Percentiles rank a stretch among this genome's conserved stretches.
Conservation (phyloP, 495 filamentous ascomycete genomes). For the Penicillium steckii region DNA sequence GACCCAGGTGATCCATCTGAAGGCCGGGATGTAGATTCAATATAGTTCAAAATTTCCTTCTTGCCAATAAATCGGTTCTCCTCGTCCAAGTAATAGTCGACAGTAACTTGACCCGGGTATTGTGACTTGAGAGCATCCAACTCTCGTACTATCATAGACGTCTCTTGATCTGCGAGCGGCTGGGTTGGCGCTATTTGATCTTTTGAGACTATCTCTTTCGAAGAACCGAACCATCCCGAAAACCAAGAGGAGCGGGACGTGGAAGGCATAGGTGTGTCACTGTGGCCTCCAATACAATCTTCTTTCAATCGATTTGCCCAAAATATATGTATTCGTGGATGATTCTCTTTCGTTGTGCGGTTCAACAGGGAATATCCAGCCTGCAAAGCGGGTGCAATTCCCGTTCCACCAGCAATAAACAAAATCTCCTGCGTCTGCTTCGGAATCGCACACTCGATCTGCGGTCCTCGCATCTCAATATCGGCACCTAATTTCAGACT, state of each 20-base stretch:
- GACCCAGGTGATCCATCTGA: slow-evolving; percentile 25
- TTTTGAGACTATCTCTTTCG: background rate
- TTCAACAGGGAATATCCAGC: slow-evolving; percentile 59
- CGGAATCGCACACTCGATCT: slow-evolving; percentile 65
- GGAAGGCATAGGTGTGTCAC: slow-evolving; percentile 23
- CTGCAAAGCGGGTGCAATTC: slow-evolving; percentile 89
- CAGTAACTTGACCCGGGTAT: slow-evolving; percentile 54
- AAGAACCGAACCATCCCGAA: slow-evolving; percentile 25
- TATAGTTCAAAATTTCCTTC: slow-evolving; percentile 41
- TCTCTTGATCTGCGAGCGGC: background rate
- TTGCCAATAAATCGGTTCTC: slow-evolving; percentile 63
- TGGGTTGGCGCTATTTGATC: background rate
- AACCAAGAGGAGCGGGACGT: slow-evolving; percentile 32
- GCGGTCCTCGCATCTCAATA: slow-evolving; percentile 77
- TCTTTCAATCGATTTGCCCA: slow-evolving; percentile 65
- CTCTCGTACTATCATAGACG: slow-evolving; percentile 56
- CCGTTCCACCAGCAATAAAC: slow-evolving; percentile 91
- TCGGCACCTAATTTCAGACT: slow-evolving; percentile 55
- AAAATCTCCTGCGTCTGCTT: slow-evolving; percentile 56
- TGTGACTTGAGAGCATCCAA: slow-evolving; percentile 56
- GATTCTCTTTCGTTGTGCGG: slow-evolving; percentile 21
- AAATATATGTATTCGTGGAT: slow-evolving; percentile 56
- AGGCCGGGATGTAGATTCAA: slow-evolving; percentile 16
- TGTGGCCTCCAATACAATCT: slow-evolving; percentile 54
- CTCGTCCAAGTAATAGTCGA: slow-evolving; percentile 79